Evolutionary conservation across 116 monocot genomes (phyloP), one percentile per base, ranked within the genome.

Genomic region (Papilionanthe hybrid): DNA sequence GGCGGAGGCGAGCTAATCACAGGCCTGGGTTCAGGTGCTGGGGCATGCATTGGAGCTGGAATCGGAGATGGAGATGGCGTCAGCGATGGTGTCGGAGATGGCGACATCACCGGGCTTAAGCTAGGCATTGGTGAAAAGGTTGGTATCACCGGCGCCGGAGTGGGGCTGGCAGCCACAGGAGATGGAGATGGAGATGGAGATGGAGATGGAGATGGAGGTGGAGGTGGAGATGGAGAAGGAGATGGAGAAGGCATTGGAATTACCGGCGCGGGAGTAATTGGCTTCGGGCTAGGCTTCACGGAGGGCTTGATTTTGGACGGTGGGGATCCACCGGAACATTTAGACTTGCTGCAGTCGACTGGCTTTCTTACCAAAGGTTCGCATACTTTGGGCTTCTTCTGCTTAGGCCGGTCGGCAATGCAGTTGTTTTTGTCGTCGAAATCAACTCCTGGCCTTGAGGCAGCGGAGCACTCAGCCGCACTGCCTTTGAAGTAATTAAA

Each of bases 401-500:
- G 93, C 45, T 45, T 55, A 1, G 91, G 79, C 79, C 83, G 76
- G 5, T 49, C 47, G 0, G 63, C 80, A 27, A 95, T 48, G 83
- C 93, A 95, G 68, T 95, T 95, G 78, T 80, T 72, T 4, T 25
- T 73, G 77, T 87, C 89, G 37, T 95, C 86, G 22, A 91, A 77
- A 7, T 71, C 45, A 18, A 91, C 81, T 1, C 72, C 75, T 0
- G 76, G 19, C 48, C 55, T 55, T 29, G 78, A 0, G 1, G 80
- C 22, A 23, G 81, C 50, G 77, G 79, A 45, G 57, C 95, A 95
- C 42, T 76, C 77, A n/a, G 67, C 71, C 0, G 77, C 86, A 76
- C 82, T 86, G 4, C 84, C 87, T 23, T 88, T 88, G 89, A 95
- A 93, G 77, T 81, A 92, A 56, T 95, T 95, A 48, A 82, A 66